Evolutionary conservation across 2,329 filamentous ascomycete genomes (phyloP), one percentile per base, ranked within the genome.

Genomic region (Onygena corvina): DNA sequence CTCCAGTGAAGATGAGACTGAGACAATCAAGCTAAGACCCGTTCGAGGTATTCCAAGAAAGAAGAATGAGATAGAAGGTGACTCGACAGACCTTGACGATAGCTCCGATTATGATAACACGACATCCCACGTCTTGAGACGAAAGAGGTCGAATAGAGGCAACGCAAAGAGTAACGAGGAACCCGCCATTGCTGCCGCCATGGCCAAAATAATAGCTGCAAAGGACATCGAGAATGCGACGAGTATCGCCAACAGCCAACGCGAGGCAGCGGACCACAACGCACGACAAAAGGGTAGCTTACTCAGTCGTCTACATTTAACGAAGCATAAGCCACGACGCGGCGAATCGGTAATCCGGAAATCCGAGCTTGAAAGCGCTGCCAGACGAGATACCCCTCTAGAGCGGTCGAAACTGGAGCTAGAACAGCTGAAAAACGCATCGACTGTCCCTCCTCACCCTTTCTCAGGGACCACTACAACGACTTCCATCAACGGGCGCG

Each of bases 1-100:
- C 58, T 86, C 83, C 1, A 86, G 83, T 58, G 83, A 86, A 59
- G 83, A 87, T 49, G 81, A 84, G 42, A 72, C 76, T 14, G 71
- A 71, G 11, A 66, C 63, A 23, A 50, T 40, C 38, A 65, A 57
- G 55, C 66, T 72, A 25, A 68, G 69, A 18, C 79, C 75, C 42
- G 79, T 81, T 2, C 72, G 75, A 51, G 77, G 76, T 36, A 84
- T 78, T 51, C 80, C 72, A 11, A 74, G 70, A 45, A 77, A 64
- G n/a, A 66, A 73, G 48, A 74, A 79, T 49, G 72, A 72, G 46
- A 71, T 80, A 47, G 75, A 81, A 47, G 76, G 77, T 31, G 80
- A 81, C 51, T 79, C 79, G 1, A 76, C 78, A 14, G 77, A 81
- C 40, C 64, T 80, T 2, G 75, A 76, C 1, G 77, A 83, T 57